Conservation (phyloP, 441 rosid genomes). For the Euphorbia schlechtendalii region DNA sequence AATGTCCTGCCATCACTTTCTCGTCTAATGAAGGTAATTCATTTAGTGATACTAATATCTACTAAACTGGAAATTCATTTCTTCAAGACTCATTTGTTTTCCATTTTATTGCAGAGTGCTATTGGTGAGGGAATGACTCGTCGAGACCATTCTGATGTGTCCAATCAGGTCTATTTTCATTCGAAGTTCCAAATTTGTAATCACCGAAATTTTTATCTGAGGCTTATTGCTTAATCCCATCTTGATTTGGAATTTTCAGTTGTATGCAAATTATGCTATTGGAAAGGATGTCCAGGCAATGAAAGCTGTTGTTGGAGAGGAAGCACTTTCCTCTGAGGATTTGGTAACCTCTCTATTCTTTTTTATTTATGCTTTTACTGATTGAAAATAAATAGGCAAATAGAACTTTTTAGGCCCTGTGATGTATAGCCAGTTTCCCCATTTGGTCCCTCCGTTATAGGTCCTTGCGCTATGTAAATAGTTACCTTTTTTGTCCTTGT, state of each 20-base stretch:
- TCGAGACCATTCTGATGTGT: constrained; percentile 90
- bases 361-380: too few species aligned
- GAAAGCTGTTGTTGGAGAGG: constrained; percentile 99
- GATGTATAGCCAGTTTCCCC: too few species aligned
- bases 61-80: neutral
- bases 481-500: too few species aligned
- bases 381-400: too few species aligned
- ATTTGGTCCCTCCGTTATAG: too few species aligned
- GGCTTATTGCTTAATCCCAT: neutral
- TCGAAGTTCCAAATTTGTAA: neutral
- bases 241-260: constrained; percentile 35
- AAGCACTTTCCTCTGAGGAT: too few species aligned
- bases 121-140: constrained; percentile 99
- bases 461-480: too few species aligned
- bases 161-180: constrained; percentile 65
- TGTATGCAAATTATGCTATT: constrained; percentile 93
- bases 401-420: too few species aligned
- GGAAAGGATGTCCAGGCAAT: constrained; percentile 99
- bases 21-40: constrained; percentile 78
- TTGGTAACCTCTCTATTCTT: constrained; percentile 37
- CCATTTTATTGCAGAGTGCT: constrained; percentile 60
- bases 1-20: constrained; percentile 98
- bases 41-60: neutral
- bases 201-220: neutral
- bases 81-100: neutral